Conservation (phyloP, 768 basidiomycete genomes). For the Sarcodon sp. region DNA sequence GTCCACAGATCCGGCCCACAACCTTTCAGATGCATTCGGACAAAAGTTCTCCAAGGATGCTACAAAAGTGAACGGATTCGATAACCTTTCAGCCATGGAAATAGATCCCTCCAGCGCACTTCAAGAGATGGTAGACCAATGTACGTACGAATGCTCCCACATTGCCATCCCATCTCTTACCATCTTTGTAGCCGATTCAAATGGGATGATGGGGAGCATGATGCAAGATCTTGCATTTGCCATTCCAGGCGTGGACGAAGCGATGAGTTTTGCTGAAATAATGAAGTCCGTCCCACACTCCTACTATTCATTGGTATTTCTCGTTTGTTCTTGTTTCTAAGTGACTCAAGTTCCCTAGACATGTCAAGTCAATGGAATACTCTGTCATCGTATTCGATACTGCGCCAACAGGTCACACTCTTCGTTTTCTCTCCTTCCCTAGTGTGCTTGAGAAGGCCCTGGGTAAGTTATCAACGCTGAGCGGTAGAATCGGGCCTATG, state of each 20-base stretch:
- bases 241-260: slow-evolving; percentile 98
- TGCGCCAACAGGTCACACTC: slow-evolving; percentile 95
- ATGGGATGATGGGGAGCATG: slow-evolving; percentile 97
- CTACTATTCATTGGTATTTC: not conserved
- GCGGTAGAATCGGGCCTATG: slow-evolving; percentile 95
- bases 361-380: slow-evolving; percentile 99
- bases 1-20: slow-evolving; percentile 99
- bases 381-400: slow-evolving; percentile 99
- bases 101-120: slow-evolving; percentile 97
- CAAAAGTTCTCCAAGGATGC: slow-evolving; percentile 99
- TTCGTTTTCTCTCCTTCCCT: slow-evolving; percentile 98
- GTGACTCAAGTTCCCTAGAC: slow-evolving; percentile 33
- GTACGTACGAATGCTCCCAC: slow-evolving; percentile 29
- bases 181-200: slow-evolving; percentile 54
- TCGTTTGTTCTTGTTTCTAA: not conserved
- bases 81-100: slow-evolving; percentile 97
- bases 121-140: slow-evolving; percentile 98
- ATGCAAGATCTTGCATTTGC: slow-evolving; percentile 99
- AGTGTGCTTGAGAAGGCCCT: slow-evolving; percentile 95
- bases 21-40: slow-evolving; percentile 94
- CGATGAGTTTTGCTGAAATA: slow-evolving; percentile 99
- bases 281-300: slow-evolving; percentile 69
- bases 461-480: slow-evolving; percentile 87
- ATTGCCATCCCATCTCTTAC: not conserved
- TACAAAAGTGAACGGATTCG: slow-evolving; percentile 94